Evolutionary conservation across 805 yeast species (phyloP), one percentile per base, ranked within the genome.

Genomic region (Saccharomycopsis vini): DNA sequence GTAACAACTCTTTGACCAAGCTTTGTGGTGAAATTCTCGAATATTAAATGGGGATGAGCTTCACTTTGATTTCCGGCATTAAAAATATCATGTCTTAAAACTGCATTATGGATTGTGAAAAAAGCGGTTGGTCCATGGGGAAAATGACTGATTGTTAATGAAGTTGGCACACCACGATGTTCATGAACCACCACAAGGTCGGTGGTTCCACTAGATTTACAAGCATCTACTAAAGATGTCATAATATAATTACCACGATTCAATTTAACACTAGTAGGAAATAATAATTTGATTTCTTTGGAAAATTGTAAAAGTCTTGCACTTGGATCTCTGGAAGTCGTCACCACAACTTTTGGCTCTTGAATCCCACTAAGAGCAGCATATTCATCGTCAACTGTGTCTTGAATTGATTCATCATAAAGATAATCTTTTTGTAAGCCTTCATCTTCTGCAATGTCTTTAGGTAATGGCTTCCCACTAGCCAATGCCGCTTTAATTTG

Each of bases 51-150:
- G 12, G 99, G 99, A 56, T 84, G 84, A 1, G 84, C 86, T 63
- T 92, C 97, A 46, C 90, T 78, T 52, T 84, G 85, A 56, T 84
- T 88, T 13, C 97, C 97, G 24, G 82, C 72, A 55, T 86, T 77
- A 22, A 81, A 68, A 36, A 92, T 73, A 64, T 92, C 99, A 62
- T 92, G 99, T 62, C 97, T 80, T 45, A 92, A 68, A 21, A 86
- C 88, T 43, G 92, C 97, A 57, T 92, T 92, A 63, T 92, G 97
- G 45, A 92, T 67, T 9, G 97, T 85, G 69, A 92, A 92, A 37
- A 84, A 81, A 28, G 92, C 94, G 2, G 97, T 84, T 16, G 98
- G 99, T 0, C 99, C 99, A 60, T 92, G 95, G 3, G 98, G 99
- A 61, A 92, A 84, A 68, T 92, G 99, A 28, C 92, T 81, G 22